phyloP scores from a whole-genome alignment of 345 rosid species.

The Streptanthus diversifolius region DNA sequence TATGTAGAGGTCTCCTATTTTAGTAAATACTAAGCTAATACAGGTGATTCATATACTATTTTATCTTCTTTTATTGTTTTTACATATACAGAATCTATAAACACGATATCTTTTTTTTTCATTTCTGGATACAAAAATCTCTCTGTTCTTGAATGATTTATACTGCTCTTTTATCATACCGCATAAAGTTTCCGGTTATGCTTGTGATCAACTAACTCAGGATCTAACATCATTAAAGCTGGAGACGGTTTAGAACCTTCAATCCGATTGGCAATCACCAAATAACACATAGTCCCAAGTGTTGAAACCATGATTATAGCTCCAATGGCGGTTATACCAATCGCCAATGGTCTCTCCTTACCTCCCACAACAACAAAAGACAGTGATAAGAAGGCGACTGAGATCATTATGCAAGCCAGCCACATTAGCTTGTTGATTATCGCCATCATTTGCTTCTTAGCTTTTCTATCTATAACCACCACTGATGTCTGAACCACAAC shows the following conservation, averaged over 20 bases:
- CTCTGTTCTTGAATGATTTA: conserved; percentile 5
- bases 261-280: conserved; percentile 67
- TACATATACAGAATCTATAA: conserved; percentile 8
- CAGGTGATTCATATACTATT: too few species aligned
- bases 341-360: conserved; percentile 54
- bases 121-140: conserved; percentile 6
- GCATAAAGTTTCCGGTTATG: conserved; percentile 62
- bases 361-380: conserved; percentile 73
- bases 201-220: conserved; percentile 56
- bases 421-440: conserved; percentile 94
- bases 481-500: conserved; percentile 95
- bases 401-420: conserved; percentile 84
- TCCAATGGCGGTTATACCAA: conserved; percentile 54
- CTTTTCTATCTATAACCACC: conserved; percentile 75
- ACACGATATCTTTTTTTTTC: conserved; percentile 14
- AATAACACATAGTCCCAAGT: conserved; percentile 83
- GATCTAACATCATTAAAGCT: conserved; percentile 55
- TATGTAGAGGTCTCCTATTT: too few species aligned
- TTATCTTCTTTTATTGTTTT: too few species aligned
- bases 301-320: conserved; percentile 78
- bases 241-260: conserved; percentile 58
- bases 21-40: too few species aligned
- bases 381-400: conserved; percentile 74
- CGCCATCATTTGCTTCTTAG: conserved; percentile 81
- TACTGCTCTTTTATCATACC: conserved; percentile 35